Evolutionary conservation across 1,284 basidiomycete species (phyloP), one percentile per base, ranked within the genome.

Genomic region (Cryptococcus depauperatus): DNA sequence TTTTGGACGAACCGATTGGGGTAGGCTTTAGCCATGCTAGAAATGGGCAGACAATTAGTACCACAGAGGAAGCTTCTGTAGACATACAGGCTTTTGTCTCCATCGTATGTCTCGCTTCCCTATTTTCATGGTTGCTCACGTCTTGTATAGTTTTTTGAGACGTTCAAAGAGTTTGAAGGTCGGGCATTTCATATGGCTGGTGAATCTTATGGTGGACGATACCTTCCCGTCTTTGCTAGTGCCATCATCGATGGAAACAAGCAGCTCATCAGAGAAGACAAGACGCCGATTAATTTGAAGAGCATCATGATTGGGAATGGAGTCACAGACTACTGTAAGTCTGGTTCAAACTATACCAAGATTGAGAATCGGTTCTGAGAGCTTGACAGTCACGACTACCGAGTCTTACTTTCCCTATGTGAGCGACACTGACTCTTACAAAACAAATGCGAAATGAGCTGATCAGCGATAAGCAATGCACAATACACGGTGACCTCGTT

Each of bases 191-290:
- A 85, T 59, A 72, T 85, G 41, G 74, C 82, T 1, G 82, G 83
- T 32, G 83, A 85, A 64, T 66, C 64, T 11, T 69, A 67, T 42
- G 66, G 64, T 13, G 64, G 88, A 3, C 79, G 85, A 19, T 90
- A 88, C 66, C 74, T 91, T 7, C 89, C 88, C 0, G 72, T 88
- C 5, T 91, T 87, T 53, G 89, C 87, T 0, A 74, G 83, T 1
- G 79, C 80, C 14, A 78, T 92, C 0, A 80, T 83, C 35, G 87
- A 91, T 66, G 81, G 85, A 52, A 91, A 92, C 62, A 69, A 75
- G 5, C 62, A 66, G 23, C 72, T 84, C 11, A 64, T 75, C 10
- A 71, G 76, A n/a, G 76, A 74, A 0, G 83, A 82, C 2, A 63
- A 81, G 55, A 77, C 78, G 5, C 82, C 84, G 0, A 78, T 92